Evolutionary conservation across 495 filamentous ascomycete species (phyloP).

Genomic region (Xylaria bambusicola): DNA sequence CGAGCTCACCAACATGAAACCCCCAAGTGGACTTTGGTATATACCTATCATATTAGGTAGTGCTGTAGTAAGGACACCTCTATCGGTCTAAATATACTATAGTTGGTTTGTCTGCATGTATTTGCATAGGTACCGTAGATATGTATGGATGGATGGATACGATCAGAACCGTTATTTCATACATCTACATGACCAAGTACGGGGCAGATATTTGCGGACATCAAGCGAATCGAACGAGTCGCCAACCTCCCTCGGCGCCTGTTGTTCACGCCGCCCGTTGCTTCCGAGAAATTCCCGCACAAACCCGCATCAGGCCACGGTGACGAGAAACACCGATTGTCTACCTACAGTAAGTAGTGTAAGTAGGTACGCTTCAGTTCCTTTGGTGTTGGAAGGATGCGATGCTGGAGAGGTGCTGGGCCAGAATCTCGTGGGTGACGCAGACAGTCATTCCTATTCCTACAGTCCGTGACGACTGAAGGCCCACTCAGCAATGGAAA

Average conservation of each 20-base stretch:
- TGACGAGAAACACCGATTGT: too few species aligned
- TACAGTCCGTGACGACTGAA: too few species aligned
- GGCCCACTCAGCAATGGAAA: not conserved
- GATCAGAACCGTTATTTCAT: too few species aligned
- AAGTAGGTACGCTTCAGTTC: not conserved
- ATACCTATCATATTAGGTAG: too few species aligned
- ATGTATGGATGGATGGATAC: too few species aligned
- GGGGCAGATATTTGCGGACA: not conserved
- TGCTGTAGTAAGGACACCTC: not conserved
- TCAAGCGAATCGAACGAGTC: not conserved
- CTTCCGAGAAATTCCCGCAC: constrained; percentile 15
- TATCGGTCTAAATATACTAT: not conserved
- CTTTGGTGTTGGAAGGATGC: constrained; percentile 4
- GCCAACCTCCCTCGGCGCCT: not conserved
- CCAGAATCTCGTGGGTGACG: constrained; percentile 5
- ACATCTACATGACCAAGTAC: too few species aligned
- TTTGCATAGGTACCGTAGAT: too few species aligned
- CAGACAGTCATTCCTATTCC: constrained; percentile 1
- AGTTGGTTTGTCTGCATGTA: too few species aligned
- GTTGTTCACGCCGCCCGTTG: not conserved
- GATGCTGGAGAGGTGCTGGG: constrained; percentile 2
- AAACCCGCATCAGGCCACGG: constrained; percentile 8
- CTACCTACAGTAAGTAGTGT: not conserved
- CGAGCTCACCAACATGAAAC: constrained; percentile 3
- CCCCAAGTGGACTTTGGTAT: too few species aligned